phyloP scores from a whole-genome alignment of 208 protist species.

The Trypanosoma vivax region DNA sequence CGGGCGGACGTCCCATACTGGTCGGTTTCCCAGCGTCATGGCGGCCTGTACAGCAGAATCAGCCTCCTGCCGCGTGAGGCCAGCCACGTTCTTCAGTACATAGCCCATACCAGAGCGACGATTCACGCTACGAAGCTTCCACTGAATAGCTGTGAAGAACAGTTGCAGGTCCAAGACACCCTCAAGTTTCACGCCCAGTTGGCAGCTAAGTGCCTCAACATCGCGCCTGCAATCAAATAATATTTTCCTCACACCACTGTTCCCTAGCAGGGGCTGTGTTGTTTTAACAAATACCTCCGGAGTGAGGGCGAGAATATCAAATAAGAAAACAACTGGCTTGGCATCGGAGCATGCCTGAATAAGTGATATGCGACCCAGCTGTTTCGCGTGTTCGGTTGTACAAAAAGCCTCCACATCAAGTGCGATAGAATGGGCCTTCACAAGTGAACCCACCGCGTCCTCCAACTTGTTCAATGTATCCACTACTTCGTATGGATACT shows the following conservation, averaged over 20 bases:
- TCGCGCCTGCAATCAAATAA: slow-evolving; percentile 89
- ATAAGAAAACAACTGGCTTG: slow-evolving; percentile 58
- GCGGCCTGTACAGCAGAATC: slow-evolving; percentile 76
- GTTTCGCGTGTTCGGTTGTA: slow-evolving; percentile 35
- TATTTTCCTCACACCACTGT: slow-evolving; percentile 52
- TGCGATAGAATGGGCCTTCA: slow-evolving; percentile 37
- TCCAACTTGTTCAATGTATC: slow-evolving; percentile 35
- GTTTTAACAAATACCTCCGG: slow-evolving; percentile 21
- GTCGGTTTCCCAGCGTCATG: slow-evolving; percentile 74
- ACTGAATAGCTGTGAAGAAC: slow-evolving; percentile 79
- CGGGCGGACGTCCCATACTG: slow-evolving; percentile 86
- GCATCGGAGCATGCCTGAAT: slow-evolving; percentile 69
- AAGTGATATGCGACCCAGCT: slow-evolving; percentile 78
- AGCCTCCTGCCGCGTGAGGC: slow-evolving; percentile 59
- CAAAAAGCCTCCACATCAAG: slow-evolving; percentile 87
- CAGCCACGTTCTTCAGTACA: slow-evolving; percentile 68
- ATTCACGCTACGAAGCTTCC: slow-evolving; percentile 70
- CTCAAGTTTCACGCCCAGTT: slow-evolving; percentile 51
- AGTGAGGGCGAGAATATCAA: slow-evolving; percentile 77
- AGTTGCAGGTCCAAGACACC: slow-evolving; percentile 81
- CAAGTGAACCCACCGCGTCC: slow-evolving; percentile 27
- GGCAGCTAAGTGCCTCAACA: slow-evolving; percentile 78
- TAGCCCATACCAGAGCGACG: slow-evolving; percentile 80
- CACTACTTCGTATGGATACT: slow-evolving; percentile 66
- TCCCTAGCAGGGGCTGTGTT: slow-evolving; percentile 30